A percentile compares a stretch with the other conserved stretches of the same genome.
Evolutionary conservation across 768 basidiomycete genomes (phyloP).

Genomic region (Rhodotorula babjevae): DNA sequence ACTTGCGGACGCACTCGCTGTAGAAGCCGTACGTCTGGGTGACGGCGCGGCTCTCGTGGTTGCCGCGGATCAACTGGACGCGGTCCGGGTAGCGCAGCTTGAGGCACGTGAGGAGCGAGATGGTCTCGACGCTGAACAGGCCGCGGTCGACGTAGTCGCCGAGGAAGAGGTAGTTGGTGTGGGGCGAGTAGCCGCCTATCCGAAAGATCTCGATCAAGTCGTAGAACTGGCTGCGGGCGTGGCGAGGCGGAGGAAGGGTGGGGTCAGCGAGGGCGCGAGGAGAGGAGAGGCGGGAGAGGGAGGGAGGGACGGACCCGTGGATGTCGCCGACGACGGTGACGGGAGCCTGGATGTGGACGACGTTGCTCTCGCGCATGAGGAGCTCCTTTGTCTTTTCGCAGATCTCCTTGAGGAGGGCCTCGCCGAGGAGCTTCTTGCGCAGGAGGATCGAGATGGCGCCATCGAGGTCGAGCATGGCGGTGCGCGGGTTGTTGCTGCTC

Average conservation of each 20-base stretch:
- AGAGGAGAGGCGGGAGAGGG: not conserved
- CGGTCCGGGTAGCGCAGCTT: constrained; percentile 95
- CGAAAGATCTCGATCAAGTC: constrained; percentile 98
- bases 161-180: constrained; percentile 97
- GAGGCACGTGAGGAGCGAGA: constrained; percentile 90
- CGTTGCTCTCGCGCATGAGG: constrained; percentile 96
- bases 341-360: constrained; percentile 92
- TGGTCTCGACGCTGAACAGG: constrained; percentile 95
- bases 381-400: constrained; percentile 99
- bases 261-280: not conserved
- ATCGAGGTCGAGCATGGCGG: constrained; percentile 36
- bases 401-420: constrained; percentile 91
- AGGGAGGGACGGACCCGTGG: constrained; percentile 70
- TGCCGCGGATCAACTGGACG: constrained; percentile 92
- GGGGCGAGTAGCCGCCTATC: constrained; percentile 92
- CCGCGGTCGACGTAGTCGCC: constrained; percentile 99
- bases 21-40: constrained; percentile 99
- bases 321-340: constrained; percentile 99
- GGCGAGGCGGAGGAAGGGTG: too few species aligned
- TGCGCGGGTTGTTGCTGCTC: too few species aligned
- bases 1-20: constrained; percentile 95
- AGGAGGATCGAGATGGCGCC: constrained; percentile 39
- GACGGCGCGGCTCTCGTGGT: constrained; percentile 95
- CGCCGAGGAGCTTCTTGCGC: constrained; percentile 73
- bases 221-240: constrained; percentile 85